Evolutionary conservation across 495 filamentous ascomycete species (phyloP).

Genomic region (Trichoderma reesei): DNA sequence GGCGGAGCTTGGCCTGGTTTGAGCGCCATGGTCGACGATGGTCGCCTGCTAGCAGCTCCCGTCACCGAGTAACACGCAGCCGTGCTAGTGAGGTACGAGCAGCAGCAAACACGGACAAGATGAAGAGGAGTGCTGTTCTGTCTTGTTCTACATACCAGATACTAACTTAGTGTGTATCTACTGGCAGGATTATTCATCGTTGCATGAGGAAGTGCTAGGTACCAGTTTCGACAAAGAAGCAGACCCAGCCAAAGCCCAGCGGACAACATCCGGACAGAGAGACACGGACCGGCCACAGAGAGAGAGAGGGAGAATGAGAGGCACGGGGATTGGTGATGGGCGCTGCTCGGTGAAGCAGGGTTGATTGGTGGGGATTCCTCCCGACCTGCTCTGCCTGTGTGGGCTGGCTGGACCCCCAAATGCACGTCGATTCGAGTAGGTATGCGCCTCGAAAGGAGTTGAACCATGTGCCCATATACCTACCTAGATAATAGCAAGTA

Average conservation of each 20-base stretch:
- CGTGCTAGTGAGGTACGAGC: neutral
- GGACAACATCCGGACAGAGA: neutral
- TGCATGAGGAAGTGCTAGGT: too few species aligned
- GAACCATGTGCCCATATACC: neutral
- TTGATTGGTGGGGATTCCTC: conserved; percentile 1
- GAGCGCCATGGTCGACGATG: neutral
- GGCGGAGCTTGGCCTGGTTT: conserved; percentile 3
- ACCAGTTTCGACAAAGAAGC: too few species aligned
- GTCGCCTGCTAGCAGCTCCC: neutral
- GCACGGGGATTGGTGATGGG: conserved; percentile 7
- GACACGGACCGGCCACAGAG: neutral
- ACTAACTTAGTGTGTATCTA: too few species aligned
- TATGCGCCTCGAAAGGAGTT: neutral
- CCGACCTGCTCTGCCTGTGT: neutral
- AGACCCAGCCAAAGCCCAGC: neutral
- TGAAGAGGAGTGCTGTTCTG: too few species aligned
- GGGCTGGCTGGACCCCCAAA: too few species aligned
- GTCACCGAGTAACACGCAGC: neutral
- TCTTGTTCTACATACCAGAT: too few species aligned
- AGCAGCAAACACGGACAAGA: neutral
- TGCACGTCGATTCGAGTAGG: neutral
- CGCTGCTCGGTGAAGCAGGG: conserved; percentile 3
- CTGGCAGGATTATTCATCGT: too few species aligned
- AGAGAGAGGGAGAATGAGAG: neutral
- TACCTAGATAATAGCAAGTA: too few species aligned